phyloP scores from a whole-genome alignment of 768 basidiomycete species.

The Mycena floridula region DNA sequence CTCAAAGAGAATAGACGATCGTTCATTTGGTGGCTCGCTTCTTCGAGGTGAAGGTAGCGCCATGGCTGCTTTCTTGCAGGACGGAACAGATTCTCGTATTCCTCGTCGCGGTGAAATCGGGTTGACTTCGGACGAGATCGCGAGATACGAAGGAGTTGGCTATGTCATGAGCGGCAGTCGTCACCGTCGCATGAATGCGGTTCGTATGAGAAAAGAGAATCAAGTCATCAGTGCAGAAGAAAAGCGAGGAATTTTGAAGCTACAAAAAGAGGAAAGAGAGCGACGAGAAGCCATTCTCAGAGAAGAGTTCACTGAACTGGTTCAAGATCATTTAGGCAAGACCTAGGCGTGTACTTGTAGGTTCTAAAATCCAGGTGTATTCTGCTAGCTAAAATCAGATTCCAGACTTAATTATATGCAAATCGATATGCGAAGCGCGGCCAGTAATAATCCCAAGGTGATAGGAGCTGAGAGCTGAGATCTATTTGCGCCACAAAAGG shows the following conservation, averaged over 20 bases:
- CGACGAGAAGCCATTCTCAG: constrained; percentile 85
- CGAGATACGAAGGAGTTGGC: constrained; percentile 78
- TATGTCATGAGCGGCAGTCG: constrained; percentile 98
- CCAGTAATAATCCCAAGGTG: too few relatives aligned
- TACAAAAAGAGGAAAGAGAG: constrained; percentile 91
- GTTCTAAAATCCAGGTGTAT: too few relatives aligned
- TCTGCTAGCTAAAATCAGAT: too few relatives aligned
- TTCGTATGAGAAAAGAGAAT: constrained; percentile 98
- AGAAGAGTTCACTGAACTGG: constrained; percentile 84
- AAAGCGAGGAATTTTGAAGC: constrained; percentile 90
- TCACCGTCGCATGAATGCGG: constrained; percentile 97
- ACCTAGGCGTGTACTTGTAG: too few relatives aligned
- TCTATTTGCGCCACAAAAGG: too few relatives aligned
- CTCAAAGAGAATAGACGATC: constrained; percentile 63
- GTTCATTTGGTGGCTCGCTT: constrained; percentile 84
- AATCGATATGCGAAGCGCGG: too few relatives aligned
- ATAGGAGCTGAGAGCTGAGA: too few relatives aligned
- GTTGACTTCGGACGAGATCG: constrained; percentile 82
- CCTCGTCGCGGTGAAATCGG: constrained; percentile 99
- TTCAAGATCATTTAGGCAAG: constrained; percentile 54
- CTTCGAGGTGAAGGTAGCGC: constrained; percentile 94
- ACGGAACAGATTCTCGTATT: constrained; percentile 78
- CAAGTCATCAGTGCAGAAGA: constrained; percentile 99
- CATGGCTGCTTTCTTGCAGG: constrained; percentile 95
- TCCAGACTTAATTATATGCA: too few relatives aligned